Evolutionary conservation across 2,329 filamentous ascomycete genomes (phyloP).

Genomic region (Arthrinium phaeospermum): DNA sequence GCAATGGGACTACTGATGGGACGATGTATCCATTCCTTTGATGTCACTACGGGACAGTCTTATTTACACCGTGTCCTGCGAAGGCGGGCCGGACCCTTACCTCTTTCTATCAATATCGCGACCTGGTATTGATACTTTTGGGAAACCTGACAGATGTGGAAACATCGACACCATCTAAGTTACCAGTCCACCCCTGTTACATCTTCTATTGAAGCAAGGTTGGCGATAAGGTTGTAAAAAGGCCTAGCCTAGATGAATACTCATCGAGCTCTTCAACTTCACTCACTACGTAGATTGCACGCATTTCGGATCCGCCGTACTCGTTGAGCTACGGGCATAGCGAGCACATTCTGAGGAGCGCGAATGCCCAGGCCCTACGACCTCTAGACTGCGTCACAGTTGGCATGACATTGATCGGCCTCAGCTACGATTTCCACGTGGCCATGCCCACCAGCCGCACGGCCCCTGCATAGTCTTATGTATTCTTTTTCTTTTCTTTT

Average conservation of each 20-base stretch:
- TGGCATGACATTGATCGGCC: constrained; percentile 8
- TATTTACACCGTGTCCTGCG: background rate
- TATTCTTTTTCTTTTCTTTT: no score
- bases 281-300: no score
- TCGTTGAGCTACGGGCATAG: no score
- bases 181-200: background rate
- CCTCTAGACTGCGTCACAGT: background rate
- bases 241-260: background rate
- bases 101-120: background rate
- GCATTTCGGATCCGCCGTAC: no score
- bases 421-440: background rate
- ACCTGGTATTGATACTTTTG: background rate
- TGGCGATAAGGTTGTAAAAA: background rate
- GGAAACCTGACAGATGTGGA: background rate
- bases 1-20: no score
- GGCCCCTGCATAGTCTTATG: background rate
- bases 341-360: background rate
- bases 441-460: constrained; percentile 8
- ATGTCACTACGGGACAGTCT: background rate
- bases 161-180: background rate
- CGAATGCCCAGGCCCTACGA: background rate
- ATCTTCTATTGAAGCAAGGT: background rate
- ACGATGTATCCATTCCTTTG: background rate
- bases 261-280: background rate
- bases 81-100: background rate